phyloP scores from a whole-genome alignment of 2,329 filamentous ascomycete species.

The Aureobasidium vineae region DNA sequence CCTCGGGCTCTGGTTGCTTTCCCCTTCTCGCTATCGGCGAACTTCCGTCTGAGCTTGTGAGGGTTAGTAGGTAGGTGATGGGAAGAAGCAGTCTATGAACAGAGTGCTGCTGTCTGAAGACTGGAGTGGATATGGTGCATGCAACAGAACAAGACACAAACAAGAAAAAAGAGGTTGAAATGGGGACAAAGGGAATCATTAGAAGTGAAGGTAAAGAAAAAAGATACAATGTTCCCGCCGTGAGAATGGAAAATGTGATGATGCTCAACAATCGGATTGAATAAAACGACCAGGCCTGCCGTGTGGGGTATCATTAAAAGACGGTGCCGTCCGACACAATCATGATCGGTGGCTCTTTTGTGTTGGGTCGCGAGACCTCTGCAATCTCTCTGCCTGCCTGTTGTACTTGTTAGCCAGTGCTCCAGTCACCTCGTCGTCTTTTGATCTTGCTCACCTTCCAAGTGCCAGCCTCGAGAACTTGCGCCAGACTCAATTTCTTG shows the following conservation, averaged over 20 bases:
- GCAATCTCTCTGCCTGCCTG: slow-evolving; percentile 92
- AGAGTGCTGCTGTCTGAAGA: slow-evolving; percentile 10
- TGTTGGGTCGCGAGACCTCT: slow-evolving; percentile 92
- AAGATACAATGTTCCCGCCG: slow-evolving; percentile 18
- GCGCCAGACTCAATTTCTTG: slow-evolving; percentile 72
- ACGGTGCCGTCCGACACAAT: slow-evolving; percentile 96
- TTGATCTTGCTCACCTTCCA: slow-evolving; percentile 74
- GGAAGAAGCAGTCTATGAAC: slow-evolving; percentile 4
- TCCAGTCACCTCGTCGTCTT: slow-evolving; percentile 6
- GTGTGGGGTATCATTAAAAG: slow-evolving; percentile 61
- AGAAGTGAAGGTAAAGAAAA: slow-evolving; percentile 15
- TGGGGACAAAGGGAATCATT: slow-evolving; percentile 16
- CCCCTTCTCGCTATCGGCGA: neutral
- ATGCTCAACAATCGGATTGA: slow-evolving; percentile 17
- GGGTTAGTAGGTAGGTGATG: neutral
- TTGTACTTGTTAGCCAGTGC: slow-evolving; percentile 37
- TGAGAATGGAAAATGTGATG: slow-evolving; percentile 12
- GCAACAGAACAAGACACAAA: neutral
- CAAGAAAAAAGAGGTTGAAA: neutral
- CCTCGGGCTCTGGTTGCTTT: neutral
- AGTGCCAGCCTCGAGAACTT: slow-evolving; percentile 91
- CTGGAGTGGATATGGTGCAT: neutral
- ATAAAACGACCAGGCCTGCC: slow-evolving; percentile 24
- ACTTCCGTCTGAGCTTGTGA: neutral
- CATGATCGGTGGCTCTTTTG: slow-evolving; percentile 93